Percentiles rank a stretch among this genome's conserved stretches.
Evolutionary conservation across 108 stramenopile species (phyloP).

Genomic region (Skeletonema grethae): DNA sequence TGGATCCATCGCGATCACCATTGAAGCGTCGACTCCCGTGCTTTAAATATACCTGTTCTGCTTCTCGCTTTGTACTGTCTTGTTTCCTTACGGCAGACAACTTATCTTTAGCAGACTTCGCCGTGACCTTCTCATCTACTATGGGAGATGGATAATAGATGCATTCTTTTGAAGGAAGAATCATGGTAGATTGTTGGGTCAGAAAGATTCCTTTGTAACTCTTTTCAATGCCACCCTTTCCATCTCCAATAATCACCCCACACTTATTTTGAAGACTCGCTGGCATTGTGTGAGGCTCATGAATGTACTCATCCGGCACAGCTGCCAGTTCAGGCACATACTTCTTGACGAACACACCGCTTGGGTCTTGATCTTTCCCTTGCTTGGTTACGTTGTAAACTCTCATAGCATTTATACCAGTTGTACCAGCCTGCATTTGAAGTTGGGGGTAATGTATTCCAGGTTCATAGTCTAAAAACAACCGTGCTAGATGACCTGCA

Average conservation of each 20-base stretch:
- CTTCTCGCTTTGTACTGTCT: conserved; percentile 49
- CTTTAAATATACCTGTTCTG: conserved; percentile 60
- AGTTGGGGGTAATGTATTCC: conserved; percentile 78
- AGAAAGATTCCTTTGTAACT: not conserved
- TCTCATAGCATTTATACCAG: conserved; percentile 79
- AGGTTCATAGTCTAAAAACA: conserved; percentile 73
- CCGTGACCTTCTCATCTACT: conserved; percentile 59
- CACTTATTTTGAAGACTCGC: conserved; percentile 44
- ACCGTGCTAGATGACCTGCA: conserved; percentile 60
- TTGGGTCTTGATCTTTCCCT: conserved; percentile 72
- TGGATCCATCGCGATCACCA: conserved; percentile 48
- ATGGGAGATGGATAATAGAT: conserved; percentile 60
- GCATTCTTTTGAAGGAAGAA: not conserved
- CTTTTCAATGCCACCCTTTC: conserved; percentile 4
- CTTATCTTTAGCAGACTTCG: conserved; percentile 62
- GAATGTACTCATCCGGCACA: conserved; percentile 61
- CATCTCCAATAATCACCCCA: conserved; percentile 24
- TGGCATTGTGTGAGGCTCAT: conserved; percentile 74
- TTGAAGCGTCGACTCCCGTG: conserved; percentile 65
- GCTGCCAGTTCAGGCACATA: conserved; percentile 55
- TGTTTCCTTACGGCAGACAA: conserved; percentile 58
- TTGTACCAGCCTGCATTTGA: conserved; percentile 84
- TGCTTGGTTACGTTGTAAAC: conserved; percentile 81
- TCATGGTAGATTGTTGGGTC: conserved; percentile 14
- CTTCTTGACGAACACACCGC: conserved; percentile 57